Evolutionary conservation across 1,284 basidiomycete species (phyloP), one percentile per base, ranked within the genome.

Genomic region (Vanrija sp.): DNA sequence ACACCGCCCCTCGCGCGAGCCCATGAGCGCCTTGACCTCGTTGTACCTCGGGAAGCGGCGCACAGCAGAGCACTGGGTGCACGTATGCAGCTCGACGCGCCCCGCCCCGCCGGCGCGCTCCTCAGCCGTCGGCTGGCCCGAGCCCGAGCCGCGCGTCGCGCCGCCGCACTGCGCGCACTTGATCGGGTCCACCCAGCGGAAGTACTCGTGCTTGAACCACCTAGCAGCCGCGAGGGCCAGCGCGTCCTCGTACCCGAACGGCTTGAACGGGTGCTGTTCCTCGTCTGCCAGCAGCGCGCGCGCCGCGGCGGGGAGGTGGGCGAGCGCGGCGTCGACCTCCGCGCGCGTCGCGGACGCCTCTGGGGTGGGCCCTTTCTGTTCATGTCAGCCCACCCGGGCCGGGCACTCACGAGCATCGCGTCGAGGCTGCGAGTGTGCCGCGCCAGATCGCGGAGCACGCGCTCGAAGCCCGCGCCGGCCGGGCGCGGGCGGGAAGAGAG

Each of bases 141-240:
- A 19, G 0, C 61, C 66, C 6, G 43, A 38, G 4, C 43, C 47
- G n/a, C 37, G 37, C 2, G 77, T 79, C 12, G 49, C 38, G 0
- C 67, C 68, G 1, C 57, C 53, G 51, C 78, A 80, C 5, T 7
- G 20, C 0, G 68, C 54, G 51, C 79, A 80, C 20, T 61, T 67
- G 49, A 79, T 74, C 2, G 78, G 78, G 58, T 80, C 78, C 12
- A 72, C 68, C 79, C 79, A 80, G 42, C 62, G 64, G 64, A 79
- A 77, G 59, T 71, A 79, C 37, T 61, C 56, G 15, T 62, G 47
- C 57, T 78, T 78, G 68, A 79, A 79, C 78, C 78, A 80, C 42
- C 64, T 54, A 14, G 77, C 76, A 8, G 79, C 64, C 3, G 68
- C 68, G 24, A 76, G 65, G 1, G 76, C 78, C 22, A 55, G 49